Conservation (phyloP, 345 rosid genomes). For the Reutealis trisperma region DNA sequence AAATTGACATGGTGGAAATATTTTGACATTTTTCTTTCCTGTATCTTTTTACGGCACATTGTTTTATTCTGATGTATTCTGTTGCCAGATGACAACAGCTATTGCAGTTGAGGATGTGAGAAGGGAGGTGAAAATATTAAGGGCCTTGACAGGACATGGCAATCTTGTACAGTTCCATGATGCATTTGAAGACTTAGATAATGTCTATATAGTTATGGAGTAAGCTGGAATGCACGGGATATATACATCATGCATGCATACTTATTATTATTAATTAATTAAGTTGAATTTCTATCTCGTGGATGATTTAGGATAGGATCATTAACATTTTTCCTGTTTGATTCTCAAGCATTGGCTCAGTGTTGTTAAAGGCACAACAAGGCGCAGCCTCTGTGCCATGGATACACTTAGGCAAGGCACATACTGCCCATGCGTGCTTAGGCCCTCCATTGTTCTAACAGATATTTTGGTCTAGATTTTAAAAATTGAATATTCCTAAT, state of each 20-base stretch:
- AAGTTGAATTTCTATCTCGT: neutral
- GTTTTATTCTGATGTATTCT: conserved; percentile 16
- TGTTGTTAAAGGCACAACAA: too few species aligned
- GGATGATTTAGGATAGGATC: neutral
- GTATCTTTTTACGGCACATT: neutral
- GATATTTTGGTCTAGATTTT: too few species aligned
- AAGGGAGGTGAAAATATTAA: conserved; percentile 91
- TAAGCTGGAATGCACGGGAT: conserved; percentile 38
- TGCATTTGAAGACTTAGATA: conserved; percentile 79
- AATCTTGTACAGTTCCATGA: conserved; percentile 84
- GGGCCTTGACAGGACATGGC: conserved; percentile 82
- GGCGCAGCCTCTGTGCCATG: too few species aligned
- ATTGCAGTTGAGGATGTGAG: conserved; percentile 96
- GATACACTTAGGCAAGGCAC: too few species aligned
- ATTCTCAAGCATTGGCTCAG: neutral
- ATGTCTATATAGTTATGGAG: conserved; percentile 96
- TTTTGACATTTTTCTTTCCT: conserved; percentile 7
- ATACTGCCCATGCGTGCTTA: too few species aligned
- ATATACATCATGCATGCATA: neutral
- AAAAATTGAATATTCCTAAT: too few species aligned
- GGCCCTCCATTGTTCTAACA: too few species aligned
- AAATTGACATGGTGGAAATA: neutral
- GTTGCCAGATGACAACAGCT: conserved; percentile 87
- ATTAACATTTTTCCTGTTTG: neutral
- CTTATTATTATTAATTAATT: neutral